These are phyloP conservation scores for Lentinula lateritia DNA, from an alignment of 768 basidiomycete species.

Conservation along the genomic window DNA sequence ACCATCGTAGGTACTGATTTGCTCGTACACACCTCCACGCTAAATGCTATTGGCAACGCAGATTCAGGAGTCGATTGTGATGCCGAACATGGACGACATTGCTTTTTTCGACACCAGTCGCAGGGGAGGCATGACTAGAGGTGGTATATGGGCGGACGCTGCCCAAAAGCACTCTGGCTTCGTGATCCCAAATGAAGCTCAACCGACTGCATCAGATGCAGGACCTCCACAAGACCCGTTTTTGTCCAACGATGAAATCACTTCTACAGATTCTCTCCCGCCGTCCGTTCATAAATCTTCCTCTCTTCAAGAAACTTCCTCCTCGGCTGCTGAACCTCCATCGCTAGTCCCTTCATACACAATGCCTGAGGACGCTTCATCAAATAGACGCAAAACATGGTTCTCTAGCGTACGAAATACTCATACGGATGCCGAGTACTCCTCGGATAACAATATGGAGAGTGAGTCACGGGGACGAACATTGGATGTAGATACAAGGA, in stretches of 20 bases:
- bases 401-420: slow-evolving; percentile 42
- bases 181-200: not conserved
- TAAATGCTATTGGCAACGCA: slow-evolving; percentile 24
- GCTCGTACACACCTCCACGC: not conserved
- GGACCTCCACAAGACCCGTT: not conserved
- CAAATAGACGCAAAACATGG: slow-evolving; percentile 48
- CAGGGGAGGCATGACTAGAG: slow-evolving; percentile 51
- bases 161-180: slow-evolving; percentile 32
- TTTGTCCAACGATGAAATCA: not conserved
- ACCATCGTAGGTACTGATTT: slow-evolving; percentile 61
- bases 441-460: slow-evolving; percentile 18
- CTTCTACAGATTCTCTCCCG: not conserved
- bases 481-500: slow-evolving; percentile 24
- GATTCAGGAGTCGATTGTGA: slow-evolving; percentile 91
- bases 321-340: slow-evolving; percentile 4
- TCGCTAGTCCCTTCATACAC: not conserved
- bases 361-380: slow-evolving; percentile 6
- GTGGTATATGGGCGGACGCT: slow-evolving; percentile 88
- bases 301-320: slow-evolving; percentile 5
- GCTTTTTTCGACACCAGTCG: slow-evolving; percentile 80
- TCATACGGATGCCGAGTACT: slow-evolving; percentile 21
- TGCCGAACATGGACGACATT: slow-evolving; percentile 98
- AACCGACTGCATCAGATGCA: not conserved
- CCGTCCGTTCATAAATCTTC: slow-evolving; percentile 1
- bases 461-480: slow-evolving; percentile 31